Evolutionary conservation across 768 basidiomycete genomes (phyloP).

Genomic region (Phaffia tasmanica): DNA sequence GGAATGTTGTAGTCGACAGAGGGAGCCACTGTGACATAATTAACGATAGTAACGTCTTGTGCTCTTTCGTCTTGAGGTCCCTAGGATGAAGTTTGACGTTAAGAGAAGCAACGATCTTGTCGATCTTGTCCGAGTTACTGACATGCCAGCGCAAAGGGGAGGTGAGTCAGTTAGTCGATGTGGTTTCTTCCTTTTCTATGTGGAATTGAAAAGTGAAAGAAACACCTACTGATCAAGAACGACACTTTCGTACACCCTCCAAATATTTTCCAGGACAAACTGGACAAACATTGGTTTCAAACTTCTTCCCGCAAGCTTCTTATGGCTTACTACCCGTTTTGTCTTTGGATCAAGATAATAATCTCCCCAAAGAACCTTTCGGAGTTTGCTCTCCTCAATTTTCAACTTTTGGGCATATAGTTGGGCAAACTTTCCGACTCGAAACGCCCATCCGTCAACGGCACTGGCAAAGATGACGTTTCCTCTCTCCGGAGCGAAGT

Average conservation of each 20-base stretch:
- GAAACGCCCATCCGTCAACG: slow-evolving; percentile 95
- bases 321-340: slow-evolving; percentile 80
- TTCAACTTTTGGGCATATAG: slow-evolving; percentile 82
- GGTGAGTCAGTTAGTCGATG: not conserved
- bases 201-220: not conserved
- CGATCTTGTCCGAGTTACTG: slow-evolving; percentile 79
- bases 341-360: slow-evolving; percentile 94
- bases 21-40: slow-evolving; percentile 96
- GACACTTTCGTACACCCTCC: slow-evolving; percentile 90
- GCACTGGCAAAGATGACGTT: slow-evolving; percentile 96
- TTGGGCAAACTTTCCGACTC: slow-evolving; percentile 83
- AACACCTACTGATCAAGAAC: slow-evolving; percentile 71
- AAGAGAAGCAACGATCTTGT: slow-evolving; percentile 74
- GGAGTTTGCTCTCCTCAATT: slow-evolving; percentile 74
- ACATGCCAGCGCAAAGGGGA: not conserved
- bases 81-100: slow-evolving; percentile 72
- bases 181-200: not conserved
- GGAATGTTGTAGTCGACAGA: slow-evolving; percentile 82
- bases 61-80: slow-evolving; percentile 84
- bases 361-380: slow-evolving; percentile 89
- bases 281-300: slow-evolving; percentile 95
- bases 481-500: slow-evolving; percentile 88
- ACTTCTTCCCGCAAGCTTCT: slow-evolving; percentile 72
- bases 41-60: slow-evolving; percentile 64
- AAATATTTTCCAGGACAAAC: slow-evolving; percentile 91